Base-by-base conservation (phyloP, 2,329 filamentous ascomycete genomes). In the Pyricularia pennisetigena region DNA sequence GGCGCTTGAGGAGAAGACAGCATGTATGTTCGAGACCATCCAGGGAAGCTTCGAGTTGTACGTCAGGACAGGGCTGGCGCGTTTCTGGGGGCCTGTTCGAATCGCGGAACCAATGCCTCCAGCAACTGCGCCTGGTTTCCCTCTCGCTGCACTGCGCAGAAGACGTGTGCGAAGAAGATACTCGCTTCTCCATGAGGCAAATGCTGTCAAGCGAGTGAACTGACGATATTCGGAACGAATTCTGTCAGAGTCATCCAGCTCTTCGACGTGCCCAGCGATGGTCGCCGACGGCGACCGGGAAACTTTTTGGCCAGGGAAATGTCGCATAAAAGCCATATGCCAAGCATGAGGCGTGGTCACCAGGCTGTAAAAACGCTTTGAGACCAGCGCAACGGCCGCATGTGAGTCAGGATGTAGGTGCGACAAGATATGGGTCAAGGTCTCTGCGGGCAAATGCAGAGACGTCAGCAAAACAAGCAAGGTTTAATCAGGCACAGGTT, bases 101-200 rank as follows among this genome's bases (percentile, higher is more conserved):
- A 78, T 75, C 12, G 84, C 83, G 12, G 85, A 79, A 12, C 87
- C 86, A 68, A 81, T 78, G 32, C 79, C 85, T 76, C 73, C 82
- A 79, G 67, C 66, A 64, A 82, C 78, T 54, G 89, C 84, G 72
- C 85, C 80, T 69, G 94, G 93, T 75, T 94, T 97, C 66, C 94
- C 95, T 69, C 92, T 88, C 64, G 85, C 86, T 69, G 98, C 82
- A 70, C 92, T 95, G 63, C 93, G 87, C 67, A 98, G 81, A 67
- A 98, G 85, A 64, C 92, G 87, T 1, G 93, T 97, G 64, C 95
- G 86, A 68, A 97, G 80, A 65, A 98, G 90, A 74, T 98, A 99
- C 78, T 99, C 95, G 78, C 92, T 97, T 72, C 94, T 87, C 94
- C 95, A 98, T 9, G 94, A 95, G n/a, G 93, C 91, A 70, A 94